Conservation (phyloP, 75 land plant species). For the Isoetes taiwanensis region DNA sequence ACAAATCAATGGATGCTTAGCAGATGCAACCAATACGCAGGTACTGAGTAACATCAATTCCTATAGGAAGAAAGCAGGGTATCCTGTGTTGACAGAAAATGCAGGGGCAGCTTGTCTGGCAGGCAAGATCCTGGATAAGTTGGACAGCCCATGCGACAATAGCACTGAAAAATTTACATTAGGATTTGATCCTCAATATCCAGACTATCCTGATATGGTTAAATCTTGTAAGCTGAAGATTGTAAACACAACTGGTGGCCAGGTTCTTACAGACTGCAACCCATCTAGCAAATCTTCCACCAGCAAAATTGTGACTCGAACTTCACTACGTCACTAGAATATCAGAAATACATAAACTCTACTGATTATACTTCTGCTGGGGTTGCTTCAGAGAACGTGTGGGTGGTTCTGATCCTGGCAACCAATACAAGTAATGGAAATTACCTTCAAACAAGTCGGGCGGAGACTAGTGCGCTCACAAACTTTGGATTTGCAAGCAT, state of each 20-base stretch:
- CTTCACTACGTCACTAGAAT: conserved; percentile 42
- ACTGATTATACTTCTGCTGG: conserved; percentile 49
- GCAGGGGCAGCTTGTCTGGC: conserved; percentile 67
- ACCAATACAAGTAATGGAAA: conserved; percentile 47
- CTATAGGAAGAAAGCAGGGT: conserved; percentile 32
- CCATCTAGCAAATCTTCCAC: conserved; percentile 15
- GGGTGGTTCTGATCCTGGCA: conserved; percentile 65
- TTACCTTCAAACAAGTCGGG: too few relatives aligned
- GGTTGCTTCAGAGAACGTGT: conserved; percentile 41
- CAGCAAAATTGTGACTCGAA: conserved; percentile 30
- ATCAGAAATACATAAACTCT: conserved; percentile 34
- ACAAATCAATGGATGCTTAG: too few relatives aligned
- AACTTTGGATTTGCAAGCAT: too few relatives aligned
- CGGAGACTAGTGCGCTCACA: too few relatives aligned
- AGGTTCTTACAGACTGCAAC: conserved; percentile 54
- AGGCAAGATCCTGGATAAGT: conserved; percentile 44
- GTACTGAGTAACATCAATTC: conserved; percentile 45
- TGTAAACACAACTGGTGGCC: conserved; percentile 43
- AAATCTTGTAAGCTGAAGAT: conserved; percentile 44
- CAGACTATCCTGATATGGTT: conserved; percentile 35
- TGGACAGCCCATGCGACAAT: conserved; percentile 52
- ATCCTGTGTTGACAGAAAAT: conserved; percentile 31
- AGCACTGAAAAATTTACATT: conserved; percentile 50
- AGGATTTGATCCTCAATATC: conserved; percentile 43
- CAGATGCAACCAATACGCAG: conserved; percentile 14